Evolutionary conservation across 2,329 filamentous ascomycete species (phyloP).

Genomic region (Grosmannia penicillata): DNA sequence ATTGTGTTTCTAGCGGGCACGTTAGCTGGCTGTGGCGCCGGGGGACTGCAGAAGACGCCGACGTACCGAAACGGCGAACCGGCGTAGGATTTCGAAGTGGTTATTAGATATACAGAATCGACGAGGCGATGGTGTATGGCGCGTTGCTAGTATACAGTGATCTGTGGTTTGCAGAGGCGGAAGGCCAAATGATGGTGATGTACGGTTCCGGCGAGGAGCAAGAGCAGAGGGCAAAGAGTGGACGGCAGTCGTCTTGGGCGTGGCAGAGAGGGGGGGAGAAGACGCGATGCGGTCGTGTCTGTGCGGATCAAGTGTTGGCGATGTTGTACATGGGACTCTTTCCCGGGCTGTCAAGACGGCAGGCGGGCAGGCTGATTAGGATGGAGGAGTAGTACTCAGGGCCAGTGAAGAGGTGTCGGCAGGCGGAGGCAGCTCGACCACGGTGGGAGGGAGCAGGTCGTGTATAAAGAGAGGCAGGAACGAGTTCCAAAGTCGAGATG

Average conservation of each 20-base stretch:
- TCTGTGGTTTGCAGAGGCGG: too few species aligned
- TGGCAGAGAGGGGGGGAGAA: slow-evolving; percentile 9
- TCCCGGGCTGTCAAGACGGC: slow-evolving; percentile 1
- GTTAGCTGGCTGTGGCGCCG: not conserved
- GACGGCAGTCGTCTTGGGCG: slow-evolving; percentile 23
- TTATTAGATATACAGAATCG: slow-evolving; percentile 5
- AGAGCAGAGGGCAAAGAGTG: slow-evolving; percentile 26
- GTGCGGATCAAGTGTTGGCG: slow-evolving; percentile 5
- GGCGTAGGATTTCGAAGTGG: slow-evolving; percentile 13
- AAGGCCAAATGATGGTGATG: slow-evolving; percentile 23
- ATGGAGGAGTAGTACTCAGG: not conserved
- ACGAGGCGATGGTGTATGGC: not conserved
- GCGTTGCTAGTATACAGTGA: slow-evolving; percentile 17
- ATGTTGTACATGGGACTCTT: slow-evolving; percentile 18
- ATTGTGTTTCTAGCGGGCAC: slow-evolving; percentile 27
- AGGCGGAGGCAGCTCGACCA: slow-evolving; percentile 5
- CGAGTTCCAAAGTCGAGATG: slow-evolving; percentile 29
- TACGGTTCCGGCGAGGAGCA: slow-evolving; percentile 15
- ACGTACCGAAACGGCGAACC: slow-evolving; percentile 12
- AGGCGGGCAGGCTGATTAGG: not conserved
- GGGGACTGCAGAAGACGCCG: not conserved
- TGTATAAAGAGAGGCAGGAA: slow-evolving; percentile 28
- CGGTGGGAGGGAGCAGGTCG: slow-evolving; percentile 4
- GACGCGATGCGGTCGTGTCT: slow-evolving; percentile 10
- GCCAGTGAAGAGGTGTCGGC: not conserved